Conservation (phyloP, 768 basidiomycete species). For the Boletus speciosus region DNA sequence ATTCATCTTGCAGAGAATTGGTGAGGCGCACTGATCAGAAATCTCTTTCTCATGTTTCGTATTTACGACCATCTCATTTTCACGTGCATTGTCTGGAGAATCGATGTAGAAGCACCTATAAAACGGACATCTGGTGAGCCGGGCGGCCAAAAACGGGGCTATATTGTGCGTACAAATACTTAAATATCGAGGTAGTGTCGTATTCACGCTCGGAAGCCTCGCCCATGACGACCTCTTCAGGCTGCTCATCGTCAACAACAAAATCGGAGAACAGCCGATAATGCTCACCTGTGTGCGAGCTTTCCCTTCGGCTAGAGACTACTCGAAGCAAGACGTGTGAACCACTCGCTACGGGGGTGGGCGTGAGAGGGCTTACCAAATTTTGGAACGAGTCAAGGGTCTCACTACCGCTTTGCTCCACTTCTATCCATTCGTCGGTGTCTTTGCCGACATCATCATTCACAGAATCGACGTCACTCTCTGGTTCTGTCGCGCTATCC, state of each 20-base stretch:
- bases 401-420: constrained; percentile 20
- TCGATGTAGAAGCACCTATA: constrained; percentile 89
- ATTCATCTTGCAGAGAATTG: background rate
- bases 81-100: constrained; percentile 65
- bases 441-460: constrained; percentile 51
- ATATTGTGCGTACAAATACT: constrained; percentile 59
- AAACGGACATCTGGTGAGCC: background rate
- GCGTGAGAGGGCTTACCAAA: constrained; percentile 1
- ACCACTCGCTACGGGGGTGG: background rate
- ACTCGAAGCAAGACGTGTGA: background rate
- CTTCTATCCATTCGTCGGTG: constrained; percentile 40
- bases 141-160: background rate
- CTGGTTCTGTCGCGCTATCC: constrained; percentile 46
- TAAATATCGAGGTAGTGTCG: constrained; percentile 76
- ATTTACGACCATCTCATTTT: constrained; percentile 59
- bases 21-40: constrained; percentile 45
- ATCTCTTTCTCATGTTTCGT: constrained; percentile 52
- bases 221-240: constrained; percentile 59
- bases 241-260: constrained; percentile 4
- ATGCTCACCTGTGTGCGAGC: constrained; percentile 5
- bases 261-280: background rate
- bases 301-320: constrained; percentile 14
- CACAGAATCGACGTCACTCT: constrained; percentile 67
- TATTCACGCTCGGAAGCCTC: constrained; percentile 74
- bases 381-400: constrained; percentile 20